A percentile compares a stretch with the other conserved stretches of the same genome.
Evolutionary conservation across 1,284 basidiomycete genomes (phyloP).

Genomic region (Athelia psychrophila): DNA sequence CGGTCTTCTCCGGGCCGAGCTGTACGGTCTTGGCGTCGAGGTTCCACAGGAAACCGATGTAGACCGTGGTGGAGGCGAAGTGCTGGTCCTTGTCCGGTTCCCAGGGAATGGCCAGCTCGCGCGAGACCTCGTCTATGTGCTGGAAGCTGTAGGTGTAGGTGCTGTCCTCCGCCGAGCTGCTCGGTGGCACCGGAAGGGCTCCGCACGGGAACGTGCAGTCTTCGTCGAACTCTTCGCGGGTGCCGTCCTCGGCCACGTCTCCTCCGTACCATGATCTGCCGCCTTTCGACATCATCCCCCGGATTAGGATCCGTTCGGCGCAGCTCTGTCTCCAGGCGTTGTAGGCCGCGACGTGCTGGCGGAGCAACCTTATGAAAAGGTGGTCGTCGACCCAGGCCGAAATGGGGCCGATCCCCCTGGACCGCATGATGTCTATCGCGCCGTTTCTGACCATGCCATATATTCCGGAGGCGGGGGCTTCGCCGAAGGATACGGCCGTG

Average conservation of each 20-base stretch:
- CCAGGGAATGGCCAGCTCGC: slow-evolving; percentile 29
- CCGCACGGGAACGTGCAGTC: slow-evolving; percentile 15
- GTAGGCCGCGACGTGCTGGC: slow-evolving; percentile 13
- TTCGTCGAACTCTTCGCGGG: slow-evolving; percentile 28
- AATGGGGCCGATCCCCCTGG: slow-evolving; percentile 28
- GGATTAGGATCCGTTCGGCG: slow-evolving; percentile 4
- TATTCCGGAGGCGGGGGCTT: slow-evolving; percentile 22
- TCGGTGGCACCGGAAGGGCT: slow-evolving; percentile 15
- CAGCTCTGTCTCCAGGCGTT: slow-evolving; percentile 13
- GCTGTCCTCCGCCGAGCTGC: slow-evolving; percentile 5
- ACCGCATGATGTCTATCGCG: slow-evolving; percentile 22
- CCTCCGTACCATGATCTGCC: slow-evolving; percentile 30
- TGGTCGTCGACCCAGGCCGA: slow-evolving; percentile 41
- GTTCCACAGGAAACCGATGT: slow-evolving; percentile 33
- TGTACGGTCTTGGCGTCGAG: slow-evolving; percentile 9
- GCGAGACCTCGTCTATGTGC: slow-evolving; percentile 26
- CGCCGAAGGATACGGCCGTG: slow-evolving; percentile 27
- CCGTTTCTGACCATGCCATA: slow-evolving; percentile 30
- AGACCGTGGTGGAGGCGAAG: slow-evolving; percentile 20
- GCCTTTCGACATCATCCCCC: slow-evolving; percentile 14
- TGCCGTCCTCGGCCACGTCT: slow-evolving; percentile 11
- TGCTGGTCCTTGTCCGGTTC: slow-evolving; percentile 24
- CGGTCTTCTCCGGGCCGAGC: slow-evolving; percentile 6
- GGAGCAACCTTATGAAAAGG: slow-evolving; percentile 28
- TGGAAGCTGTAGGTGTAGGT: slow-evolving; percentile 21